A percentile compares a stretch with the other conserved stretches of the same genome.
These are phyloP conservation scores for Cardiospermum halicacabum DNA, from an alignment of 345 rosid genomes.

Conservation along the genomic window DNA sequence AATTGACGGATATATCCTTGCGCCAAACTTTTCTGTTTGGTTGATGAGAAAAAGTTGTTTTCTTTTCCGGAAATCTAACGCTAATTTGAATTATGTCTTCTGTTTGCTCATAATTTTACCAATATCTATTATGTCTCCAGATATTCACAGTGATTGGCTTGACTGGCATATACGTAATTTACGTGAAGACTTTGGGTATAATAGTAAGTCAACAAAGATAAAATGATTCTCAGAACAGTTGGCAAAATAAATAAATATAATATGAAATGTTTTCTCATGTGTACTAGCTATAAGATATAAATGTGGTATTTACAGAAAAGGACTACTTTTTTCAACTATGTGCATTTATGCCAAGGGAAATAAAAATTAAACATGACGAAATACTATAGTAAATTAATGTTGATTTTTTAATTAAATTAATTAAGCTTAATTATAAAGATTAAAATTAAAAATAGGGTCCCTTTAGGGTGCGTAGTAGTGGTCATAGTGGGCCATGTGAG, in stretches of 20 bases:
- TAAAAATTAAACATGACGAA: not conserved
- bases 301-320: not conserved
- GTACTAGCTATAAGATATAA: not conserved
- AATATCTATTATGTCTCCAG: too few relatives aligned
- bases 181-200: not conserved
- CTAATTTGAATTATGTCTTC: too few relatives aligned
- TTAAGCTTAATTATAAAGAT: not conserved
- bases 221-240: not conserved
- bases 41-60: not conserved
- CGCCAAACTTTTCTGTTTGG: not conserved
- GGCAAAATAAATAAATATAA: not conserved
- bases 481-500: conserved; percentile 14
- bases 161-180: not conserved
- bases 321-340: not conserved
- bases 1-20: not conserved
- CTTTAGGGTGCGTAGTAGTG: not conserved
- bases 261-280: not conserved
- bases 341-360: not conserved
- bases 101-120: too few relatives aligned
- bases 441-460: not conserved
- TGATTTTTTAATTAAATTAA: not conserved
- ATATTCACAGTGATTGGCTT: not conserved
- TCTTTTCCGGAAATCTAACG: too few relatives aligned
- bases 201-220: not conserved
- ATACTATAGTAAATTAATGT: not conserved